These are phyloP conservation scores for Stropharia rugosoannulata DNA, from an alignment of 768 basidiomycete genomes.

Conservation along the genomic window DNA sequence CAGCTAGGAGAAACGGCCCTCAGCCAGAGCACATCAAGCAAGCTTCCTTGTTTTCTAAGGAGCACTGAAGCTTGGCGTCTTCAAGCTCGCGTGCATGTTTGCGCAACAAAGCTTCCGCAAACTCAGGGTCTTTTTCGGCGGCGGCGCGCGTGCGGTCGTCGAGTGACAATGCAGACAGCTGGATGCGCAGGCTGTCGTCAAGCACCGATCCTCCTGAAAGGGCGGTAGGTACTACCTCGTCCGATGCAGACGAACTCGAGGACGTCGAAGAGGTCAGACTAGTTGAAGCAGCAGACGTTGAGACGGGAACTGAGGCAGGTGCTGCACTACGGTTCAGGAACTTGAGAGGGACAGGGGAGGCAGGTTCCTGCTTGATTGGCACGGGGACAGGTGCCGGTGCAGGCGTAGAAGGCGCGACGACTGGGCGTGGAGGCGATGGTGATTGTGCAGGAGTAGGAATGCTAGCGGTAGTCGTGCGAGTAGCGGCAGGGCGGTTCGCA, in stretches of 20 bases:
- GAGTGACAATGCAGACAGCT: slow-evolving; percentile 35
- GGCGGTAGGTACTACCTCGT: slow-evolving; percentile 14
- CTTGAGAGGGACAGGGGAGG: slow-evolving; percentile 18
- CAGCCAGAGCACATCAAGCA: slow-evolving; percentile 91
- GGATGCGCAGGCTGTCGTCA: slow-evolving; percentile 25
- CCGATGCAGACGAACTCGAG: slow-evolving; percentile 10
- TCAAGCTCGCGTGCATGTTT: slow-evolving; percentile 75
- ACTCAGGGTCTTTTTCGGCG: slow-evolving; percentile 67
- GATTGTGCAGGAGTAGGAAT: slow-evolving; percentile 33
- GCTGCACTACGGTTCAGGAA: slow-evolving; percentile 5
- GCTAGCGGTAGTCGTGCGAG: slow-evolving; percentile 19
- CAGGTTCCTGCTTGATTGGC: slow-evolving; percentile 25
- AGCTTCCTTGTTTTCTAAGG: slow-evolving; percentile 91
- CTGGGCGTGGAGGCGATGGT: slow-evolving; percentile 22
- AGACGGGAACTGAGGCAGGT: slow-evolving; percentile 6
- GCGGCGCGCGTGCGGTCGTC: slow-evolving; percentile 52
- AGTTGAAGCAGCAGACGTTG: slow-evolving; percentile 6
- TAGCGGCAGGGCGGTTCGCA: slow-evolving; percentile 21
- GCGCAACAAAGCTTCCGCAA: slow-evolving; percentile 72
- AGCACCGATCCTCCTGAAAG: slow-evolving; percentile 14
- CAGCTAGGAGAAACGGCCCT: slow-evolving; percentile 12
- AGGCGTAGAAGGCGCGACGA: slow-evolving; percentile 17
- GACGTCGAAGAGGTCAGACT: slow-evolving; percentile 4
- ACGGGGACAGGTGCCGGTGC: slow-evolving; percentile 12
- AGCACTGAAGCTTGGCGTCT: slow-evolving; percentile 80